Evolutionary conservation across 2,329 filamentous ascomycete genomes (phyloP).

Genomic region (Aspergillus neotritici): DNA sequence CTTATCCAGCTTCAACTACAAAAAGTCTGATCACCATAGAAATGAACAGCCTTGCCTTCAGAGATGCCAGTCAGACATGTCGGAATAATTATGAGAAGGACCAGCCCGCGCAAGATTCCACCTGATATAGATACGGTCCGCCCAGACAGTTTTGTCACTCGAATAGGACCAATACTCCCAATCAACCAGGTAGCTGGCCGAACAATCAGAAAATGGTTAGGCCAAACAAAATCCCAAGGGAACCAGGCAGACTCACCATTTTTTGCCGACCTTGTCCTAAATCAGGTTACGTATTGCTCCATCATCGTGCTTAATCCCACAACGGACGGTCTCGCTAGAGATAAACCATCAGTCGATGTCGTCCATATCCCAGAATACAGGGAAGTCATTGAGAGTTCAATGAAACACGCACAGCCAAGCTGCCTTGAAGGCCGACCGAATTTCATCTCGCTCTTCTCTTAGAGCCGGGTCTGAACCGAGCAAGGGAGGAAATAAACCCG

Average conservation of each 20-base stretch:
- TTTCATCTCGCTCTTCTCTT: not conserved
- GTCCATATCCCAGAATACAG: no score
- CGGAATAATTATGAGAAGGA: no score
- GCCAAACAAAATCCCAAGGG: not conserved
- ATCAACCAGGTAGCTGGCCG: not conserved
- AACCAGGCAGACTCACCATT: not conserved
- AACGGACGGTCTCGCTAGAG: not conserved
- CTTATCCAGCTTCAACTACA: no score
- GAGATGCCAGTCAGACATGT: constrained; percentile 3
- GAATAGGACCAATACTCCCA: not conserved
- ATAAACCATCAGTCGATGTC: no score
- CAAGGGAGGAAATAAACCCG: not conserved
- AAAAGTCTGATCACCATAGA: no score
- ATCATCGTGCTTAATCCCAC: not conserved
- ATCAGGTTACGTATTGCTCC: not conserved
- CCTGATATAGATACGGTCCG: not conserved
- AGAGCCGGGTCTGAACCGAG: no score
- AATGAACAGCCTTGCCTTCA: no score
- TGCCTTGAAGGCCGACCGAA: not conserved
- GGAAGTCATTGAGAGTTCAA: not conserved
- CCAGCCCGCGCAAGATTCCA: not conserved
- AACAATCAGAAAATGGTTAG: not conserved
- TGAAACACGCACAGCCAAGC: constrained; percentile 3
- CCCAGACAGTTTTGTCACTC: not conserved
- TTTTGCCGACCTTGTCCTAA: not conserved